Percentiles rank a stretch among this genome's conserved stretches.
Evolutionary conservation across 1,284 basidiomycete genomes (phyloP).

Genomic region (Trametes polyzona): DNA sequence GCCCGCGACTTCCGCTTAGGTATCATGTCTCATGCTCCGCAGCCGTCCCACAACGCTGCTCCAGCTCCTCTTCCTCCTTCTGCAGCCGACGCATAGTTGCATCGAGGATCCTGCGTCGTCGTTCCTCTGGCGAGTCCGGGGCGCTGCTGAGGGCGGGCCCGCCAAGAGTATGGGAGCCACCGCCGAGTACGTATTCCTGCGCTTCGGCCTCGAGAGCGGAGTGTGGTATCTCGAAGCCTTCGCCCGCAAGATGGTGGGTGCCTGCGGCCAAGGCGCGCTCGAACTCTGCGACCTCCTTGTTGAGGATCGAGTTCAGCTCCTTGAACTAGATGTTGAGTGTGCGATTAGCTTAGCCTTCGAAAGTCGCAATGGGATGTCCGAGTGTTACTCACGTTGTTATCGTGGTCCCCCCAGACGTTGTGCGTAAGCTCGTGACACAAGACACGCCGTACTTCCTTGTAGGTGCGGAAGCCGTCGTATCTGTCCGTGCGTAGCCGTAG

Average conservation of each 20-base stretch:
- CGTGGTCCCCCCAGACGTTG: slow-evolving; percentile 73
- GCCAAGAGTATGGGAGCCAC: slow-evolving; percentile 38
- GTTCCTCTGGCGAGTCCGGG: slow-evolving; percentile 56
- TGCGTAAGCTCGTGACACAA: slow-evolving; percentile 80
- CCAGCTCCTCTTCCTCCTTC: slow-evolving; percentile 72
- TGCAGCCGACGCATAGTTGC: slow-evolving; percentile 62
- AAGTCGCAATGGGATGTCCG: neutral
- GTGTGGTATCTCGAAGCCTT: slow-evolving; percentile 49
- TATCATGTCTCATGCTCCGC: neutral
- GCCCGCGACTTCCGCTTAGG: neutral
- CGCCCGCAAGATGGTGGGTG: slow-evolving; percentile 53
- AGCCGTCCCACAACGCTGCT: slow-evolving; percentile 66
- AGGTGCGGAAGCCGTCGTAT: slow-evolving; percentile 73
- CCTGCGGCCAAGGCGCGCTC: slow-evolving; percentile 58
- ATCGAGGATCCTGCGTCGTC: slow-evolving; percentile 54
- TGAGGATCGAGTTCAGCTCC: slow-evolving; percentile 73
- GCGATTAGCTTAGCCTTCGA: neutral
- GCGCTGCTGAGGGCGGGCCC: slow-evolving; percentile 24
- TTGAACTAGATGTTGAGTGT: slow-evolving; percentile 59
- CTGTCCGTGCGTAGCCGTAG: slow-evolving; percentile 68
- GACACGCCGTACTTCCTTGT: slow-evolving; percentile 66
- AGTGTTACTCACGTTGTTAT: slow-evolving; percentile 62
- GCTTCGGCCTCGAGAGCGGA: slow-evolving; percentile 61
- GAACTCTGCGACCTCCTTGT: slow-evolving; percentile 71
- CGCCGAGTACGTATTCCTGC: slow-evolving; percentile 51